Evolutionary conservation across 2,329 filamentous ascomycete species (phyloP).

Genomic region (Chaetomiaceae sp.): DNA sequence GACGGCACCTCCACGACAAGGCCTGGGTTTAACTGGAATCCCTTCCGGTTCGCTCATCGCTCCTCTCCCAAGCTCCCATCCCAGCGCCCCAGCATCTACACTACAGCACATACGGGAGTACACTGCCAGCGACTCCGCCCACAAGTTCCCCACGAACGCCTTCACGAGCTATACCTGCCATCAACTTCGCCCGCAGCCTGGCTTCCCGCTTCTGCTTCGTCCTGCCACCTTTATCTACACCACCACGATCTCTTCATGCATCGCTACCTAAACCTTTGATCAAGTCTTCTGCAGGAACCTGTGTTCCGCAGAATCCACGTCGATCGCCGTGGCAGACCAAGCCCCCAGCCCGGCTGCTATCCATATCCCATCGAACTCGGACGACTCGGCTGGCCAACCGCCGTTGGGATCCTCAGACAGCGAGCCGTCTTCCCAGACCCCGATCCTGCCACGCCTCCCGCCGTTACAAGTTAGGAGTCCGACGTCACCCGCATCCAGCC

Average conservation of each 20-base stretch:
- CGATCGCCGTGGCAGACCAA: conserved; percentile 69
- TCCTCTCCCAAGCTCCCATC: no score
- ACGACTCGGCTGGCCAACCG: conserved; percentile 58
- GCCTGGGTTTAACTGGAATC: conserved; percentile 2
- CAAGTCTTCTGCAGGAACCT: conserved; percentile 23
- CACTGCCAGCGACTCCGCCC: neutral
- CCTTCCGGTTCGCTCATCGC: neutral
- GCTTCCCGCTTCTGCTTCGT: no score
- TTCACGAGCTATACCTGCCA: no score
- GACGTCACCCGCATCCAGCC: conserved; percentile 13
- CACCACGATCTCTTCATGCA: neutral
- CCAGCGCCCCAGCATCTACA: no score
- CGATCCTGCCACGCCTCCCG: conserved; percentile 17
- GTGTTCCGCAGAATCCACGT: conserved; percentile 40
- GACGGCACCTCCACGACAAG: conserved; percentile 15
- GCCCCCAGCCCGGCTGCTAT: conserved; percentile 42
- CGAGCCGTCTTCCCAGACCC: conserved; percentile 38
- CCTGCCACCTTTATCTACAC: no score
- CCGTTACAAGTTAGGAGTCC: conserved; percentile 21
- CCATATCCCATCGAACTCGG: conserved; percentile 60
- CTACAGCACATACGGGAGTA: no score
- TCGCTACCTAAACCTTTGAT: neutral
- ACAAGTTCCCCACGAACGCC: no score
- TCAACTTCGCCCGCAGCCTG: no score
- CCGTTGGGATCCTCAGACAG: conserved; percentile 46